These are phyloP conservation scores for Trichoderma hamatum DNA, from an alignment of 2,329 filamentous ascomycete genomes.

Conservation along the genomic window DNA sequence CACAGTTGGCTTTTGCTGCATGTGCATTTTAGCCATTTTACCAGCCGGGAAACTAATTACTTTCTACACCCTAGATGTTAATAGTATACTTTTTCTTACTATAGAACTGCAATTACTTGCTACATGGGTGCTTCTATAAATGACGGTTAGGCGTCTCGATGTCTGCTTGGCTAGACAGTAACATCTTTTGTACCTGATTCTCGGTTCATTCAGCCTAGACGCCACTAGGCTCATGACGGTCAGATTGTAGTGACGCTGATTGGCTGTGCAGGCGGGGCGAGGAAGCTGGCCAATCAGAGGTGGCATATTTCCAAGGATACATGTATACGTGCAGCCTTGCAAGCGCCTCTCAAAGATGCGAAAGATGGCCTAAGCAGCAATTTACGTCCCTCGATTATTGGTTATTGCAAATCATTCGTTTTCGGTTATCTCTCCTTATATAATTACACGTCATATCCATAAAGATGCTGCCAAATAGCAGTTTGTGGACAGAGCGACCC, in stretches of 20 bases:
- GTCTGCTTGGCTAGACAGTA: slow-evolving; percentile 3
- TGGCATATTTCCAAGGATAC: slow-evolving; percentile 31
- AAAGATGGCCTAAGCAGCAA: not conserved
- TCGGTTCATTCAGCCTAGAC: not conserved
- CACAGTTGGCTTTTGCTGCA: no score
- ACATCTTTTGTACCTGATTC: slow-evolving; percentile 30
- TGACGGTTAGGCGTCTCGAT: no score
- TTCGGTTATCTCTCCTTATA: not conserved
- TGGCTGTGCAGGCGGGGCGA: slow-evolving; percentile 4
- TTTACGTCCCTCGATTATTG: not conserved
- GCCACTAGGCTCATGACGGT: slow-evolving; percentile 16
- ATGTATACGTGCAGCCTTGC: not conserved
- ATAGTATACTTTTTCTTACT: no score
- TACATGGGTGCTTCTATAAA: no score
- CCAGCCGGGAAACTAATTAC: no score
- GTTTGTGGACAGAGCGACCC: no score
- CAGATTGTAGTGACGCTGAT: slow-evolving; percentile 22
- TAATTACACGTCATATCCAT: not conserved
- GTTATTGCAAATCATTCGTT: slow-evolving; percentile 4
- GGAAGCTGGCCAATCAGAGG: slow-evolving; percentile 25
- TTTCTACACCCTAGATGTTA: no score
- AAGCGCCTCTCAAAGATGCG: not conserved
- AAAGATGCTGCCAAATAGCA: no score
- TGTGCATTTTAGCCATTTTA: no score
- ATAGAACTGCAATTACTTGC: no score